Evolutionary conservation across 2,329 filamentous ascomycete genomes (phyloP).

Genomic region (Ophiocordyceps camponoti-saundersi): DNA sequence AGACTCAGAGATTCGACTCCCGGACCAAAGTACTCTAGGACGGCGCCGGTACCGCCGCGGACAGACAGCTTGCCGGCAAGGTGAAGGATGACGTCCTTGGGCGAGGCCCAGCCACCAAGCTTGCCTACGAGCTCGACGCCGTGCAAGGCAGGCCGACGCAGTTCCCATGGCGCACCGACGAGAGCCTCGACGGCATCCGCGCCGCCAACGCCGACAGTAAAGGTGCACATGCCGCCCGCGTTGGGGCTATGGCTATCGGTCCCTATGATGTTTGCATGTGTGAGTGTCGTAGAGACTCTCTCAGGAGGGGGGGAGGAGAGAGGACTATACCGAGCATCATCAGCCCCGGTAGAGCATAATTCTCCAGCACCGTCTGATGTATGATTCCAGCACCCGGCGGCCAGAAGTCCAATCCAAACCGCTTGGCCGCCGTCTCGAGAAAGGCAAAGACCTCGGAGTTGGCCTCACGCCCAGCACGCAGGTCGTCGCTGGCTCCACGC

Average conservation of each 20-base stretch:
- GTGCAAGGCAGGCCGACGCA: constrained; percentile 83
- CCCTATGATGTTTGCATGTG: constrained; percentile 22
- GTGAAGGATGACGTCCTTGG: constrained; percentile 88
- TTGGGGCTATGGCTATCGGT: constrained; percentile 97
- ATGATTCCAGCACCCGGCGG: constrained; percentile 88
- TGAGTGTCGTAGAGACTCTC: no score
- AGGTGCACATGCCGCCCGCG: constrained; percentile 81
- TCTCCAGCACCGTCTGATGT: constrained; percentile 94
- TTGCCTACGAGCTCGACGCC: constrained; percentile 72
- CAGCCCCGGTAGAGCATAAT: constrained; percentile 88
- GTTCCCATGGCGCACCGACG: constrained; percentile 91
- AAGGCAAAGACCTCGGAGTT: constrained; percentile 99
- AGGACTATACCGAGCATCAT: constrained; percentile 58
- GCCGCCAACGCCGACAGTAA: constrained; percentile 93
- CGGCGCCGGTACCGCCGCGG: constrained; percentile 79
- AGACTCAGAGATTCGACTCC: constrained; percentile 79
- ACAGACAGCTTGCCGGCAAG: constrained; percentile 85
- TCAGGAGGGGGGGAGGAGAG: no score
- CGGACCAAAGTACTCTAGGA: constrained; percentile 86
- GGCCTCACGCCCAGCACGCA: constrained; percentile 68
- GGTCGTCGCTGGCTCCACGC: constrained; percentile 71
- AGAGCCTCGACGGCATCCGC: constrained; percentile 94
- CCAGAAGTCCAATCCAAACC: constrained; percentile 93
- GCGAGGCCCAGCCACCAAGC: constrained; percentile 78
- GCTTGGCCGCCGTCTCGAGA: constrained; percentile 77